phyloP scores from a whole-genome alignment of 768 basidiomycete genomes.

The Mrakia frigida region DNA sequence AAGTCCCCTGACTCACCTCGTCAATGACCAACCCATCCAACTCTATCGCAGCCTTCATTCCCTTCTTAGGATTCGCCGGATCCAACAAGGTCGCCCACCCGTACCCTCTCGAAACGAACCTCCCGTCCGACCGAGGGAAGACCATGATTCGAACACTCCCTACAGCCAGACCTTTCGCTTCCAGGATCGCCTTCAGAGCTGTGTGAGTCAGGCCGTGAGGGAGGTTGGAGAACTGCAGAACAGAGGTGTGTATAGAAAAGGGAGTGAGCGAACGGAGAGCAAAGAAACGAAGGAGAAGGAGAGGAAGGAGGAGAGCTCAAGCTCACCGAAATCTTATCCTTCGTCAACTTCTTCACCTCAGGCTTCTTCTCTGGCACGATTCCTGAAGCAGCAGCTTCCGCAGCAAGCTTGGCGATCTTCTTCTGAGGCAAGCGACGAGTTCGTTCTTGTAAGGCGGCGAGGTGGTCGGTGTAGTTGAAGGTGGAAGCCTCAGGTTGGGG shows the following conservation, averaged over 20 bases:
- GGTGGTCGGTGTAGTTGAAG: no score
- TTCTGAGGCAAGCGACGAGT: no score
- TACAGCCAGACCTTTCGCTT: not conserved
- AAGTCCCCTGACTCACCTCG: slow-evolving; percentile 18
- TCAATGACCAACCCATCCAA: slow-evolving; percentile 16
- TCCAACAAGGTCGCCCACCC: slow-evolving; percentile 21
- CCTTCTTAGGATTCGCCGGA: not conserved
- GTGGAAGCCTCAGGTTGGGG: no score
- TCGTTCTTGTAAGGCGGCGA: no score
- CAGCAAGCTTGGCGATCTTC: no score
- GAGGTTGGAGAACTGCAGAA: not conserved
- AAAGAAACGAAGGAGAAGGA: not conserved
- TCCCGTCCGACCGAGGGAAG: slow-evolving; percentile 15
- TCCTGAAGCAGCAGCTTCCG: no score
- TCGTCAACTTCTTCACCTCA: no score
- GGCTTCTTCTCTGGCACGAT: no score
- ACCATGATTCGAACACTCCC: slow-evolving; percentile 11
- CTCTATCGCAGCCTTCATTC: not conserved
- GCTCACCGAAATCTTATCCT: no score
- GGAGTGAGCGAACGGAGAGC: not conserved
- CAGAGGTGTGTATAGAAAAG: not conserved
- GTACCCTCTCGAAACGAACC: slow-evolving; percentile 26
- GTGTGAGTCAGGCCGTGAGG: slow-evolving; percentile 15
- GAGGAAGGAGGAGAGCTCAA: not conserved
- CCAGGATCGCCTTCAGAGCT: not conserved